Conservation (phyloP, 2,329 filamentous ascomycete species). For the Xylaria digitata region DNA sequence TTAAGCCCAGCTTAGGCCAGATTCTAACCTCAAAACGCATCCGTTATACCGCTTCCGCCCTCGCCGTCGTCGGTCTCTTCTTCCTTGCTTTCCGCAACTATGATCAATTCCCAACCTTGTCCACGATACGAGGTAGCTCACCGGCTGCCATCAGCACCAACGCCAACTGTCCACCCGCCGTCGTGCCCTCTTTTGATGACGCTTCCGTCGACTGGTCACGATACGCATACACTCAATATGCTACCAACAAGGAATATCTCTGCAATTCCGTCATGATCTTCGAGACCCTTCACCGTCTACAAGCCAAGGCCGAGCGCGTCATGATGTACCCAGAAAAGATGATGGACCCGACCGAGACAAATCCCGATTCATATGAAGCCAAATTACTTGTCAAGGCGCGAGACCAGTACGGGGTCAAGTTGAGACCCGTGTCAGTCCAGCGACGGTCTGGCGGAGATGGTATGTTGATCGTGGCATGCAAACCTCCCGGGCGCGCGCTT, state of each 20-base stretch:
- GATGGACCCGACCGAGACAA: slow-evolving; percentile 50
- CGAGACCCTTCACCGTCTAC: slow-evolving; percentile 55
- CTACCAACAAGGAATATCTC: slow-evolving; percentile 59
- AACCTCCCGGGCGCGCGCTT: not conserved
- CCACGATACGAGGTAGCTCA: slow-evolving; percentile 42
- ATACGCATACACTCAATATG: slow-evolving; percentile 63
- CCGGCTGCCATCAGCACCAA: slow-evolving; percentile 30
- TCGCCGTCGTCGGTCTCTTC: slow-evolving; percentile 44
- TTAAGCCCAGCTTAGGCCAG: slow-evolving; percentile 52
- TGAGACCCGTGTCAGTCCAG: slow-evolving; percentile 57
- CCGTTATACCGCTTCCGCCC: slow-evolving; percentile 45
- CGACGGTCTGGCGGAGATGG: slow-evolving; percentile 52
- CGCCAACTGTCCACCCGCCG: slow-evolving; percentile 42
- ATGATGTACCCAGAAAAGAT: slow-evolving; percentile 59
- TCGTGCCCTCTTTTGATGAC: slow-evolving; percentile 42
- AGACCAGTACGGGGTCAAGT: slow-evolving; percentile 58
- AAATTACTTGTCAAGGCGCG: slow-evolving; percentile 56
- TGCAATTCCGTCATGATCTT: slow-evolving; percentile 65
- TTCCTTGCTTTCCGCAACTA: slow-evolving; percentile 49
- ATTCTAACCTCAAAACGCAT: slow-evolving; percentile 53
- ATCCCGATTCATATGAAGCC: slow-evolving; percentile 46
- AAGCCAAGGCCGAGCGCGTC: slow-evolving; percentile 58
- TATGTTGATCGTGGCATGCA: slow-evolving; percentile 42
- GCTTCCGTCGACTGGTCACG: slow-evolving; percentile 55
- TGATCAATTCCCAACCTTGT: slow-evolving; percentile 47